phyloP scores from a whole-genome alignment of 139 green algal genomes.

The Closterium sp. region DNA sequence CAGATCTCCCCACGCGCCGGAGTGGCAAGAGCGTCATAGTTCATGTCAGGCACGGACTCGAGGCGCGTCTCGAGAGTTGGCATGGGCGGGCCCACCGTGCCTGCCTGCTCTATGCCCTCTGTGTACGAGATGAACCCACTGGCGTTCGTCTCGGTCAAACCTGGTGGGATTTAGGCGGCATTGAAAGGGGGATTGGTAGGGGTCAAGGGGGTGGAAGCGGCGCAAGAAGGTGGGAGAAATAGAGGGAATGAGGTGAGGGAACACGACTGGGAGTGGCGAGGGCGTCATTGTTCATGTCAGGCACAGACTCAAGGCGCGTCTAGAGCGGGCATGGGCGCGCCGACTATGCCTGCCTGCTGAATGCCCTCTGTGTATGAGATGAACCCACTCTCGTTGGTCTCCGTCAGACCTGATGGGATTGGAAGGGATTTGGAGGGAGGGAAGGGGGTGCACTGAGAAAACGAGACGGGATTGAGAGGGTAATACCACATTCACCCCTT shows the following conservation, averaged over 20 bases:
- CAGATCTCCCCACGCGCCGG: conserved; percentile 81
- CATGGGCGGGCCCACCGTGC: conserved; percentile 74
- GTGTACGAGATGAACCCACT: conserved; percentile 47
- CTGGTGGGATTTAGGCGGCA: neutral
- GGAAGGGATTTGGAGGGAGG: no score
- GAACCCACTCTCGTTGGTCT: conserved; percentile 53
- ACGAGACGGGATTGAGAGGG: no score
- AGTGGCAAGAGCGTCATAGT: conserved; percentile 80
- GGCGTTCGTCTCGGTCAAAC: conserved; percentile 58
- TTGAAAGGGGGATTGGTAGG: neutral
- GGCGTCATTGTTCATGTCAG: conserved; percentile 96
- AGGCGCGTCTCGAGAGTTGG: conserved; percentile 58
- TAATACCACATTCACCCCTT: no score
- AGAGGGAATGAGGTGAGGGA: no score
- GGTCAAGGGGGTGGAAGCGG: no score
- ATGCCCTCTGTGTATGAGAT: conserved; percentile 33
- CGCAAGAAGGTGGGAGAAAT: no score
- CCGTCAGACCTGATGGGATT: conserved; percentile 49
- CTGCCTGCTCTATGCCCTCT: conserved; percentile 46
- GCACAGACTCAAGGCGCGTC: conserved; percentile 79
- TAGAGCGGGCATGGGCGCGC: conserved; percentile 52
- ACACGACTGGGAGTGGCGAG: conserved; percentile 60
- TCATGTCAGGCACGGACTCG: conserved; percentile 94
- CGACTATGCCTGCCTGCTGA: conserved; percentile 71
- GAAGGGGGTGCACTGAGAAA: no score